Percentiles rank a stretch among this genome's conserved stretches.
phyloP scores from a whole-genome alignment of 2,329 filamentous ascomycete genomes.

The Didymella arachidicola region DNA sequence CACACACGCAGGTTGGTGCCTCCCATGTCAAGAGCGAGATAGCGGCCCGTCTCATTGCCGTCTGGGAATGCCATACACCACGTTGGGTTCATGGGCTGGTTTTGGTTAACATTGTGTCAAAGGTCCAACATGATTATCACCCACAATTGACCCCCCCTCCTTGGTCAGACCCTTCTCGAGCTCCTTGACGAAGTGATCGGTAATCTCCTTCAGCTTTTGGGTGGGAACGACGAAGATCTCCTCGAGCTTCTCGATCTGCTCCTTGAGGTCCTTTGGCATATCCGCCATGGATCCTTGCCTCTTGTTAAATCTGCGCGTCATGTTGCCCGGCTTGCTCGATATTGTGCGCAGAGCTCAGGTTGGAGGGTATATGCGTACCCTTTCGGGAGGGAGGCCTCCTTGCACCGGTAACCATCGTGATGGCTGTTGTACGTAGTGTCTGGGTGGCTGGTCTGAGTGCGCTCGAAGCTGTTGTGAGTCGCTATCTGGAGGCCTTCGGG shows the following conservation, averaged over 20 bases:
- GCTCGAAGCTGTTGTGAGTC: slow-evolving; percentile 4
- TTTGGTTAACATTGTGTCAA: slow-evolving; percentile 81
- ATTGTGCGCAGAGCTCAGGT: slow-evolving; percentile 3
- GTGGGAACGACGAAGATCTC: slow-evolving; percentile 80
- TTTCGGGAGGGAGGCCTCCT: slow-evolving; percentile 73
- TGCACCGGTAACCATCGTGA: slow-evolving; percentile 71
- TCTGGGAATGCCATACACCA: slow-evolving; percentile 94
- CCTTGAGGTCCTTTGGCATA: slow-evolving; percentile 82
- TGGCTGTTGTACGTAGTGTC: slow-evolving; percentile 23
- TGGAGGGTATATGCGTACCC: slow-evolving; percentile 64
- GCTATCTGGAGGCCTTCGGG: slow-evolving; percentile 1
- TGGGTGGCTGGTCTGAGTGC: neutral
- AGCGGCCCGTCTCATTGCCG: slow-evolving; percentile 86
- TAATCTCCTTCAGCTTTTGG: slow-evolving; percentile 86
- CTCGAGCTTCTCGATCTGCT: slow-evolving; percentile 85
- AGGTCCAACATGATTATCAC: slow-evolving; percentile 48
- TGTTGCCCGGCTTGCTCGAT: slow-evolving; percentile 3
- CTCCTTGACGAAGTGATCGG: slow-evolving; percentile 86
- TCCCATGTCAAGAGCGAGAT: slow-evolving; percentile 92
- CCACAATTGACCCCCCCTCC: slow-evolving; percentile 90
- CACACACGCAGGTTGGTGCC: slow-evolving; percentile 96
- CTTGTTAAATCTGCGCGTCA: slow-evolving; percentile 20
- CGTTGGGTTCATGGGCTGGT: slow-evolving; percentile 94
- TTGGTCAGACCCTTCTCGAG: slow-evolving; percentile 85
- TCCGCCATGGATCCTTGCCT: slow-evolving; percentile 84